Evolutionary conservation across 2,329 filamentous ascomycete species (phyloP), one percentile per base, ranked within the genome.

Genomic region (Colletotrichum horii): DNA sequence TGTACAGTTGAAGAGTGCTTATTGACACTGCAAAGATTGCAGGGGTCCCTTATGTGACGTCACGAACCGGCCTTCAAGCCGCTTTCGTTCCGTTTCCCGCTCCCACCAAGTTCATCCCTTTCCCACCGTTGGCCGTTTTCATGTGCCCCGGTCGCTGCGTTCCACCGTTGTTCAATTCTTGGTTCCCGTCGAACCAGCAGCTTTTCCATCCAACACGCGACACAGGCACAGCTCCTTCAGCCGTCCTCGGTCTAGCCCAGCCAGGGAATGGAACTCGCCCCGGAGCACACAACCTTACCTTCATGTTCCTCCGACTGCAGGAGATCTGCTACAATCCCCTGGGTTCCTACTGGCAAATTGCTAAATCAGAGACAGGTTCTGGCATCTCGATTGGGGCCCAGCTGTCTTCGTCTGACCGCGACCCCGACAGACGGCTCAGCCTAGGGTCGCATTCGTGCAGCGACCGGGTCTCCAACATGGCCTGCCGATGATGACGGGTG

Each of bases 401-500:
- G 1, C n/a, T 22, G 2, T 52, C n/a, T 52, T 52, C 43, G 12
- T 52, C 43, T 0, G 43, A 52, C 43, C 43, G n/a, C 43, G 43
- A 52, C 43, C n/a, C 43, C 43, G n/a, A 52, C 30, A 22, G 32
- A 62, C 56, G 34, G 61, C 61, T 43, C 34, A 64, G 32, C 26
- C 52, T 36, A 68, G n/a, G 61, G 62, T 68, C 28, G 62, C 70
- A 73, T 64, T 58, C 32, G 38, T 48, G 48, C 32, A 34, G 62
- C 62, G 38, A 26, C 69, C 22, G 32, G 62, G 52, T 73, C 7
- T 56, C 32, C 62, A 65, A 64, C n/a, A 34, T 74, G 73, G 56
- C 34, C 69, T 69, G 36, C 52, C 48, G 73, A 77, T 77, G 75
- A 77, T 77, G 75, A 76, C 28, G 36, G 30, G 75, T 77, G 75